Evolutionary conservation across 805 yeast genomes (phyloP), one percentile per base, ranked within the genome.

Genomic region (Teunomyces barrocoloradensis): DNA sequence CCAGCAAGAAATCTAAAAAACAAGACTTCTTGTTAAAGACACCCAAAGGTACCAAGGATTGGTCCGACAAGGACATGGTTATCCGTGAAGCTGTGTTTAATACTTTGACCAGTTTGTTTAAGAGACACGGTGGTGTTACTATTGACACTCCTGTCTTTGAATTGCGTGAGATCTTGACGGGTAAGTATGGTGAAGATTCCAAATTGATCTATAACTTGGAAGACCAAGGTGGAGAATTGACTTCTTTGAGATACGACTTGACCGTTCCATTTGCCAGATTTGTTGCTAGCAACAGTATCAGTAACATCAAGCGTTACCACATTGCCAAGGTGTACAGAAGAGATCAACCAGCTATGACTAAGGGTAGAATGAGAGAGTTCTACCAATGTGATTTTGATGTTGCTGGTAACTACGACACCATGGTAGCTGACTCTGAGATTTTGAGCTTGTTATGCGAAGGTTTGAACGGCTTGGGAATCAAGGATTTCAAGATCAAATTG

Each of bases 311-410:
- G 73, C 80, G 99, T 64, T 94, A 83, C 66, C 99, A 94, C 72
- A 89, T 94, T 54, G 99, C 99, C 57, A 94, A 94, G 68, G 99
- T 94, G 46, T 94, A 94, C 73, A 84, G 99, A 75, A 87, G 99
- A 72, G 99, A 94, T 66, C 99, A 94, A 71, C 99, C 99, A 4
- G 99, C 99, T 6, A 94, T 94, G 99, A 92, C 98, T 44, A 94
- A 94, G 71, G 99, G 99, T 52, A 82, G 99, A 71, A 94, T 94
- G 99, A 87, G 99, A 80, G 99, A 94, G 71, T 94, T 94, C 63
- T 94, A 94, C 69, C 99, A 94, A 73, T 94, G 99, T 76, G 99
- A 94, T 73, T 88, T 94, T 60, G 99, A 94, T 68, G 77, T 94
- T 61, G 99, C 99, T 18, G 99, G 99, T 45, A 69, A 67, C 48